These are phyloP conservation scores for Linnemannia zychae DNA, from an alignment of 192 early-diverging fungal species.

Conservation along the genomic window DNA sequence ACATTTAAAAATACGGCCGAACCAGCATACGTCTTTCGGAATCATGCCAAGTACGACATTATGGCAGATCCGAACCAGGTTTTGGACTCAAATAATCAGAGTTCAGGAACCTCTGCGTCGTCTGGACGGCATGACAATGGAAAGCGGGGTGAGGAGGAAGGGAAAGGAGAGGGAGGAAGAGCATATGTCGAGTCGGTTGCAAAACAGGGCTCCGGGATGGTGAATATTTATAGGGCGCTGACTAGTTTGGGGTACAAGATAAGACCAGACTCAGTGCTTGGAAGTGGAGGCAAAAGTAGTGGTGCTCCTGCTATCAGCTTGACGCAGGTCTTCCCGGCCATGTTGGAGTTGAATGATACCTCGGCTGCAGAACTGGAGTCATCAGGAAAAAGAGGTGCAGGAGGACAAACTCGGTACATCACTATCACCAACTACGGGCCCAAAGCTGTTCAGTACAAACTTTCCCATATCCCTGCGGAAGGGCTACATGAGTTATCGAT, in stretches of 20 bases:
- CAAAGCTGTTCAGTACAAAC: constrained; percentile 23
- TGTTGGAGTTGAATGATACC: constrained; percentile 42
- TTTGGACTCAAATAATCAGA: background rate
- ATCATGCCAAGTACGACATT: constrained; percentile 4
- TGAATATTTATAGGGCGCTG: constrained; percentile 26
- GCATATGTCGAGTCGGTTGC: constrained; percentile 20
- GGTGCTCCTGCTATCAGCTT: background rate
- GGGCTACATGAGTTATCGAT: constrained; percentile 53
- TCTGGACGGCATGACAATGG: background rate
- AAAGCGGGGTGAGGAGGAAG: background rate
- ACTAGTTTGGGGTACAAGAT: constrained; percentile 15
- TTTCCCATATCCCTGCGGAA: constrained; percentile 55
- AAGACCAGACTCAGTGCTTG: background rate
- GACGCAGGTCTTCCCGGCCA: constrained; percentile 23
- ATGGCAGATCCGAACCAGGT: background rate
- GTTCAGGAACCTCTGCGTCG: background rate
- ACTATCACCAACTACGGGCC: constrained; percentile 58
- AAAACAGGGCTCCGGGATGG: constrained; percentile 27
- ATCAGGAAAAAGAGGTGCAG: background rate
- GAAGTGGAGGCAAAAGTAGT: background rate
- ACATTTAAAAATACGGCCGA: constrained; percentile 28
- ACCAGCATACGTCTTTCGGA: constrained; percentile 16
- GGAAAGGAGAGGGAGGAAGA: background rate
- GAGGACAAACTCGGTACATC: constrained; percentile 21
- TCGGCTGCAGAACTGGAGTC: background rate